A percentile compares a stretch with the other conserved stretches of the same genome.
Conservation (phyloP, 1,139 yeast species). For the Scheffersomyces stambukii region DNA sequence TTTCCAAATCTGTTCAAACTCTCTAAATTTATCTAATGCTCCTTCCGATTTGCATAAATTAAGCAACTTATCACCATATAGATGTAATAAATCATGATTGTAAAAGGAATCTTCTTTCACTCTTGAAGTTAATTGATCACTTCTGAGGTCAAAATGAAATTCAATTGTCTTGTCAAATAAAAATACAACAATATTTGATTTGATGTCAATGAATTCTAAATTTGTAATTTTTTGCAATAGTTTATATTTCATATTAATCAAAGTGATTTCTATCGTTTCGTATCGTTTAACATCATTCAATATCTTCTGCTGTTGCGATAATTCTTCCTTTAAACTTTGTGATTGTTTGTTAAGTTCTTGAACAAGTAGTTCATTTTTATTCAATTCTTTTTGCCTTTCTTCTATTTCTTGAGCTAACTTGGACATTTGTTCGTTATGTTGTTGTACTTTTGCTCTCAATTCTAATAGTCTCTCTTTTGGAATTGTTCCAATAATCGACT, state of each 20-base stretch:
- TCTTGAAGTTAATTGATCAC: constrained; percentile 4
- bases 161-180: constrained; percentile 14
- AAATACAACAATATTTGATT: constrained; percentile 12
- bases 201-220: constrained; percentile 13
- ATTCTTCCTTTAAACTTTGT: constrained; percentile 14
- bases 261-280: constrained; percentile 11
- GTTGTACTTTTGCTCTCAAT: constrained; percentile 4
- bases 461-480: constrained; percentile 1
- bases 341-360: constrained; percentile 4
- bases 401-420: neutral
- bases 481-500: constrained; percentile 1
- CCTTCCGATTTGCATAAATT: neutral
- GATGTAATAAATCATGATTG: constrained; percentile 11
- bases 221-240: constrained; percentile 20
- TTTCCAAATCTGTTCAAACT: constrained; percentile 18
- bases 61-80: constrained; percentile 4
- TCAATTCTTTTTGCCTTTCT: constrained; percentile 6
- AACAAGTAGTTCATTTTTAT: constrained; percentile 14
- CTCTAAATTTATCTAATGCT: constrained; percentile 12
- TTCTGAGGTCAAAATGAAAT: constrained; percentile 13
- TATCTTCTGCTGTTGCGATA: constrained; percentile 17
- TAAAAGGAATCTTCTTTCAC: constrained; percentile 4
- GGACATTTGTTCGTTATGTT: constrained; percentile 1
- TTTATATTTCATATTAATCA: constrained; percentile 19
- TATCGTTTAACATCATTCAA: constrained; percentile 9